A percentile compares a stretch with the other conserved stretches of the same genome.
phyloP scores from a whole-genome alignment of 768 basidiomycete genomes.

The Pleurotus eryngii region DNA sequence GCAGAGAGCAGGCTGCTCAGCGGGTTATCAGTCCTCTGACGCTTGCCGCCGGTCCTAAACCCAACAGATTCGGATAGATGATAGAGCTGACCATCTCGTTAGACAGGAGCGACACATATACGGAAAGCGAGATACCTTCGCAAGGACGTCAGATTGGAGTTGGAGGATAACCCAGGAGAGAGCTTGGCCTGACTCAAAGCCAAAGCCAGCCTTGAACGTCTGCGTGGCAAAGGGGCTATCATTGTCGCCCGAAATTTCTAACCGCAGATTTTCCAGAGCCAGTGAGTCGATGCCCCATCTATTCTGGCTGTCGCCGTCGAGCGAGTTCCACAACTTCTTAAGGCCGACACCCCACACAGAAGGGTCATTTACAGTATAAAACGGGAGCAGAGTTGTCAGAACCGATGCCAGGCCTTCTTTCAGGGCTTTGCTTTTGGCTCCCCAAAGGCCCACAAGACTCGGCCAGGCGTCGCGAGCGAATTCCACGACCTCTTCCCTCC shows the following conservation, averaged over 20 bases:
- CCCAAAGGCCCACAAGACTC: slow-evolving; percentile 68
- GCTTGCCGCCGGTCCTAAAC: slow-evolving; percentile 41
- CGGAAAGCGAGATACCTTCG: slow-evolving; percentile 44
- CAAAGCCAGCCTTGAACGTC: slow-evolving; percentile 72
- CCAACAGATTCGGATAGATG: slow-evolving; percentile 56
- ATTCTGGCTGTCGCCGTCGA: slow-evolving; percentile 61
- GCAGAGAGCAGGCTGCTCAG: slow-evolving; percentile 50
- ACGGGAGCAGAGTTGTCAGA: slow-evolving; percentile 70
- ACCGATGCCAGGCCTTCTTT: slow-evolving; percentile 82
- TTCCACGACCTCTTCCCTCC: slow-evolving; percentile 47
- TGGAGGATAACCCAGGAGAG: slow-evolving; percentile 78
- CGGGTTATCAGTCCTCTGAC: slow-evolving; percentile 55
- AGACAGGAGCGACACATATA: neutral
- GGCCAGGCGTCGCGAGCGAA: slow-evolving; percentile 68
- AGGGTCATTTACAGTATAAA: slow-evolving; percentile 42
- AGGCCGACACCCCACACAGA: slow-evolving; percentile 41
- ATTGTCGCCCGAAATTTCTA: slow-evolving; percentile 36
- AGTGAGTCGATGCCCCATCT: slow-evolving; percentile 66
- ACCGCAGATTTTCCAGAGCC: slow-evolving; percentile 59
- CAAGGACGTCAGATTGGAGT: slow-evolving; percentile 75
- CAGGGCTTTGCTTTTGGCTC: slow-evolving; percentile 66
- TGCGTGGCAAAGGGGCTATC: slow-evolving; percentile 49
- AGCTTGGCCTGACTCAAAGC: slow-evolving; percentile 68
- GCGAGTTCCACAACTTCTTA: slow-evolving; percentile 46
- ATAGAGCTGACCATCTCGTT: slow-evolving; percentile 47